Conservation (phyloP, 2,329 filamentous ascomycete genomes). For the Elsinoe necatrix region DNA sequence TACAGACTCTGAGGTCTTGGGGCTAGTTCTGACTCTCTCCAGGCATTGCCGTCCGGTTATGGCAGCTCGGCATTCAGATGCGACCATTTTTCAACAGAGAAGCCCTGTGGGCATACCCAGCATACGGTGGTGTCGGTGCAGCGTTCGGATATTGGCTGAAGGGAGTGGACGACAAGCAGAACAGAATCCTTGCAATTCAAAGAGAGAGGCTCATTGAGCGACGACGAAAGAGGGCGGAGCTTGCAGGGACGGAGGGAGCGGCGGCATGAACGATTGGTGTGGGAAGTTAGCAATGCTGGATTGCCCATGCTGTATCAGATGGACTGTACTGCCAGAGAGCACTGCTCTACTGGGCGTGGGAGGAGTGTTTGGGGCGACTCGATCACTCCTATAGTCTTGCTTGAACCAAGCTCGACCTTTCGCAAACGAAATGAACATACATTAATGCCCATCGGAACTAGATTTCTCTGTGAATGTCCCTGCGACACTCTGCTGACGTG, state of each 20-base stretch:
- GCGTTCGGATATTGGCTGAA: constrained; percentile 97
- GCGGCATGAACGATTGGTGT: constrained; percentile 14
- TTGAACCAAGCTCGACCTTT: not conserved
- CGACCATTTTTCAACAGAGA: constrained; percentile 80
- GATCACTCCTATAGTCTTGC: not conserved
- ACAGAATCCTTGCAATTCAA: constrained; percentile 65
- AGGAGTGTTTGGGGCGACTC: not conserved
- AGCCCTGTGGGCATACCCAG: constrained; percentile 83
- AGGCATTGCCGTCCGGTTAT: constrained; percentile 88
- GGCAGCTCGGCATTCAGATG: constrained; percentile 98
- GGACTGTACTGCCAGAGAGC: not conserved
- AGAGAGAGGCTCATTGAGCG: constrained; percentile 81
- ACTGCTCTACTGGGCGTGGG: not conserved
- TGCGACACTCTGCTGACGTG: too few species aligned
- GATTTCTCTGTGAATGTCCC: too few species aligned
- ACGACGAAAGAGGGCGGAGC: constrained; percentile 65
- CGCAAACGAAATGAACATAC: constrained; percentile 4
- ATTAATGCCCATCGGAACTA: not conserved
- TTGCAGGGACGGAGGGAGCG: constrained; percentile 42
- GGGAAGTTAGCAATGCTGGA: too few species aligned
- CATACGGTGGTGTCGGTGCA: constrained; percentile 76
- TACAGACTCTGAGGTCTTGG: not conserved
- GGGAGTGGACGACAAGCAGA: constrained; percentile 77
- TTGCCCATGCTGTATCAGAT: not conserved
- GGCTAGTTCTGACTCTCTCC: constrained; percentile 18